Evolutionary conservation across 345 rosid genomes (phyloP), one percentile per base, ranked within the genome.

Genomic region (Aquilaria malaccensis): DNA sequence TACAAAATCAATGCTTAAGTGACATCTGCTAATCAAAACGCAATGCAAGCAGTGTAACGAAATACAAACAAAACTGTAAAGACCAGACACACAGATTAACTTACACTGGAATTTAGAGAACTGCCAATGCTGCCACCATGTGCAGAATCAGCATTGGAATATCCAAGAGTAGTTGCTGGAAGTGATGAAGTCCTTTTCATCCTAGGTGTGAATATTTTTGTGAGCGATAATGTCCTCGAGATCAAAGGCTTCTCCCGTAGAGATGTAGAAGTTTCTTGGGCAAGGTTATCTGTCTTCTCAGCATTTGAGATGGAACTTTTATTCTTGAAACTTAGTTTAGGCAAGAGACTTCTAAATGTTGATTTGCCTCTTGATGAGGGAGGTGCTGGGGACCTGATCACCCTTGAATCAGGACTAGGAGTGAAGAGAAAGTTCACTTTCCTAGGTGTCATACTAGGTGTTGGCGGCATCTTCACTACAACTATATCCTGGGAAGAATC

Each of bases 141-240:
- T 59, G 69, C 47, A 41, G 88, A 74, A 57, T 83, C 94, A 2
- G 77, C 67, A 65, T 71, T 81, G 30, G 80, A 75, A 55, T 65
- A 69, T 37, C 55, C 63, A 55, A 79, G 52, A 11, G 81, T 67
- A 67, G 88, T 79, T 55, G 80, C 83, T 50, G 98, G 98, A 9
- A 93, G 75, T 3, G 98, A 93, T 6, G 96, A 87, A 31, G 96
- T 79, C 75, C 96, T 78, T 61, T 79, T 84, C 52, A 89, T 87
- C 76, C 84, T 64, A 30, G 98, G 97, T 52, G 89, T 80, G 75
- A 93, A 93, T 15, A 89, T 69, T 81, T 87, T 89, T 10, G 96
- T 61, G 49, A 93, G 82, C 32, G 97, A 93, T 61, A 85, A 60
- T 11, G 98, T 87, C 67, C 97, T 87, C 5, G 92, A 72, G 60